Base-by-base conservation (phyloP, 2,329 filamentous ascomycete genomes). In the Pseudonectria foliicola region DNA sequence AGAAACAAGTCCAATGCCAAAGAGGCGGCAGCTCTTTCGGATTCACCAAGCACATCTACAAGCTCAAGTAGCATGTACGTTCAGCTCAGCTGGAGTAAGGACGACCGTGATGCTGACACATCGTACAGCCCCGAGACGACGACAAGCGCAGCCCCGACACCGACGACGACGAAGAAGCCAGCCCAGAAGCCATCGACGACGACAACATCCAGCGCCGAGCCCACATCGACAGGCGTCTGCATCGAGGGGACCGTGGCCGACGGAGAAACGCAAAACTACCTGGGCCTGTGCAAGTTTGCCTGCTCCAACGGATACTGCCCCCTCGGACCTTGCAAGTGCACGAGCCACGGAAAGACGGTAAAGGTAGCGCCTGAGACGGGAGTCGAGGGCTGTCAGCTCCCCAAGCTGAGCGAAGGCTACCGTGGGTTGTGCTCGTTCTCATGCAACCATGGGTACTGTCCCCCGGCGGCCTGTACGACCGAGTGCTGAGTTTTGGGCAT, bases 301-400 rank as follows among this genome's bases (percentile, higher is more conserved):
- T 44, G 42, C 13, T 25, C 28, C 3, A 31, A 44, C 7, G 42
- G 40, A 25, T 44, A 44, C 30, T 44, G 40, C 10, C 42, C 42
- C 10, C 29, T 33, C 4, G 41, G 37, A 2, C 37, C 42, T 15
- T 44, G 40, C 2, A 32, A 25, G 7, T 43, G 37, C 11, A 24
- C 13, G 5, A 16, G 14, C 4, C 24, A 30, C 2, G 30, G 34
- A 6, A n/a, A 29, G 5, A 15, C 14, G 13, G n/a, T 13, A 12
- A 10, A 13, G 3, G 8, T 29, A 4, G 37, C 40, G 10, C 18
- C 24, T 1, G 37, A 35, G 13, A 26, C 25, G 7, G 35, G 37
- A 5, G 11, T 29, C 2, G 26, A 31, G 2, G 40, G 34, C 2
- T 44, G 40, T 26, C 37, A 34, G 8, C 11, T 43, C 1, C 16